Evolutionary conservation across 2,329 filamentous ascomycete species (phyloP).

Genomic region (Alternaria viburni): DNA sequence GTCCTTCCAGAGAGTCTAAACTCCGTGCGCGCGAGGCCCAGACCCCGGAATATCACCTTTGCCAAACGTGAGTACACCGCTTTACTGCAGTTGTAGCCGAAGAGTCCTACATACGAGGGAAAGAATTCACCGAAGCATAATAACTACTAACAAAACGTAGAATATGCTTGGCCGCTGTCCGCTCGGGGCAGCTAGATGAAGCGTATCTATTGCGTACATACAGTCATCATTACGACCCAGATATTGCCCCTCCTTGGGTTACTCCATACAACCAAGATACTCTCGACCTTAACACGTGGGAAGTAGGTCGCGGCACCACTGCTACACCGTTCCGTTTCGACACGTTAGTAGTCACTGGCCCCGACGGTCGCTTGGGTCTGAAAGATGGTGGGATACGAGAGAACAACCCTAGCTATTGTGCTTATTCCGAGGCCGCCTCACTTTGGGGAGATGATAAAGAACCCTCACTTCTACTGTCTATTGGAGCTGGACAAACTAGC

Average conservation of each 20-base stretch:
- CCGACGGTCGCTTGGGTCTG: fast-evolving
- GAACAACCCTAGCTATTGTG: not conserved
- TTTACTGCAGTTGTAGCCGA: too few species aligned
- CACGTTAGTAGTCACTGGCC: too few species aligned
- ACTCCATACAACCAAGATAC: not conserved
- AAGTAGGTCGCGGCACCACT: not conserved
- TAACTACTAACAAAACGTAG: too few species aligned
- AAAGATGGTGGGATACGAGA: not conserved
- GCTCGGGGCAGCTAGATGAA: too few species aligned
- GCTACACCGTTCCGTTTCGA: too few species aligned
- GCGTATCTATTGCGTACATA: not conserved
- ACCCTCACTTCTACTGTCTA: fast-evolving
- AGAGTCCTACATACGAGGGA: too few species aligned
- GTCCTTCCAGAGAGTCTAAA: too few species aligned
- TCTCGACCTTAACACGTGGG: fast-evolving
- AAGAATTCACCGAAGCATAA: too few species aligned
- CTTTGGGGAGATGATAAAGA: fast-evolving
- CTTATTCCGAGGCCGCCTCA: not conserved
- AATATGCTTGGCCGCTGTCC: too few species aligned
- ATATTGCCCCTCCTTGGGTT: too few species aligned
- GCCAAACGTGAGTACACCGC: not conserved
- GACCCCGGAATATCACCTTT: not conserved
- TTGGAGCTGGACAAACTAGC: fast-evolving
- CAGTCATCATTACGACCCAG: not conserved
- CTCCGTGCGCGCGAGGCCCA: too few species aligned